Percentiles rank a stretch among this genome's conserved stretches.
Evolutionary conservation across 345 rosid species (phyloP).

Genomic region (Bruguiera parviflora): DNA sequence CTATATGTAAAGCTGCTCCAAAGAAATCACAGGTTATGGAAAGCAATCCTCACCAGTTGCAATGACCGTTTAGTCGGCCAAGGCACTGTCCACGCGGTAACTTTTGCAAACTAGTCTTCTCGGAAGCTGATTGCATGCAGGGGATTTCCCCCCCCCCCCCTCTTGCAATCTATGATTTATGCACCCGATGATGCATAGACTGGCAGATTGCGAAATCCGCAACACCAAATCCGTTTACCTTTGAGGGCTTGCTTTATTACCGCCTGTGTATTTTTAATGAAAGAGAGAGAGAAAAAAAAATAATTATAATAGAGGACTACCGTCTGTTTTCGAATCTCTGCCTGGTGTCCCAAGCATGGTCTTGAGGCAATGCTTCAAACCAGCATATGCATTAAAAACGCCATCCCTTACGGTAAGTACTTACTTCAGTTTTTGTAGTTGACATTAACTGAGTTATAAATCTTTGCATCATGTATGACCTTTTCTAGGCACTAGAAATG

Average conservation of each 20-base stretch:
- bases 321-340: too few relatives aligned
- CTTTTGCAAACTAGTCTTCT: background rate
- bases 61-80: background rate
- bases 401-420: background rate
- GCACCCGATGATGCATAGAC: background rate
- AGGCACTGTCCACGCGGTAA: background rate
- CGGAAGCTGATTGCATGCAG: background rate
- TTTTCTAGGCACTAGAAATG: conserved; percentile 8
- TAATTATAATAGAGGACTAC: too few relatives aligned
- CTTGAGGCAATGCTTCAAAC: too few relatives aligned
- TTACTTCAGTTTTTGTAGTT: background rate
- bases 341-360: too few relatives aligned
- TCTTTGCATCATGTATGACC: background rate
- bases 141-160: background rate
- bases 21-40: conserved; percentile 13
- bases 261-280: background rate
- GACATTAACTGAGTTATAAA: background rate
- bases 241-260: background rate
- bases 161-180: background rate
- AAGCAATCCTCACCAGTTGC: conserved; percentile 3
- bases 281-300: background rate
- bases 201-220: background rate
- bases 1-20: conserved; percentile 1
- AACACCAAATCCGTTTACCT: background rate
- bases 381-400: background rate